phyloP scores from a whole-genome alignment of 23 red algal genomes.

The Agarophyton chilense region DNA sequence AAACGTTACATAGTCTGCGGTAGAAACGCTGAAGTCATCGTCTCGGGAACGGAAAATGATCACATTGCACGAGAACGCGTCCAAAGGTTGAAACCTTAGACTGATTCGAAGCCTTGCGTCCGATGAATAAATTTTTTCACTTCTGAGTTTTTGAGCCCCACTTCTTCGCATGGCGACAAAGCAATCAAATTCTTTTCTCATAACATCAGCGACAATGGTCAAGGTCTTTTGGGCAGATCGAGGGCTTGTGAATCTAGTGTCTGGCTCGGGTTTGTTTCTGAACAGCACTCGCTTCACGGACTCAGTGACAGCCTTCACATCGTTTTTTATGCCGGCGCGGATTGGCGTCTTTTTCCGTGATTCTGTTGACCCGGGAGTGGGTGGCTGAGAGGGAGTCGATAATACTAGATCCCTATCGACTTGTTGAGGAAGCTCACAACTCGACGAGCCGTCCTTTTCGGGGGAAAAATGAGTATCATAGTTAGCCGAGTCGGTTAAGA shows the following conservation, averaged over 20 bases:
- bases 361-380: background rate
- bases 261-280: constrained; percentile 24
- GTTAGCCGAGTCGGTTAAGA: background rate
- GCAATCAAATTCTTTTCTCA: constrained; percentile 1
- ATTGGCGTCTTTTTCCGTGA: background rate
- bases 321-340: background rate
- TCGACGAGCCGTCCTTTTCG: background rate
- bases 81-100: background rate
- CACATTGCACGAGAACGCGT: constrained; percentile 24
- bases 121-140: constrained; percentile 2
- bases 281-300: background rate
- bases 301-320: constrained; percentile 18
- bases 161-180: constrained; percentile 12
- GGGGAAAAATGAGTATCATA: background rate
- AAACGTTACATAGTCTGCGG: constrained; percentile 1
- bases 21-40: constrained; percentile 19
- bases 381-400: background rate
- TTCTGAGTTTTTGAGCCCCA: background rate
- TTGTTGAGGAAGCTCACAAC: background rate
- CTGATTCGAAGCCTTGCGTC: background rate
- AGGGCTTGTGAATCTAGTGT: constrained; percentile 25
- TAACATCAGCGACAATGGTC: constrained; percentile 7
- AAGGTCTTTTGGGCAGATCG: constrained; percentile 14
- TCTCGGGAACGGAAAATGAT: constrained; percentile 6
- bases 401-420: background rate